Conservation (phyloP, 2,329 filamentous ascomycete genomes). For the Endothia cerciana region DNA sequence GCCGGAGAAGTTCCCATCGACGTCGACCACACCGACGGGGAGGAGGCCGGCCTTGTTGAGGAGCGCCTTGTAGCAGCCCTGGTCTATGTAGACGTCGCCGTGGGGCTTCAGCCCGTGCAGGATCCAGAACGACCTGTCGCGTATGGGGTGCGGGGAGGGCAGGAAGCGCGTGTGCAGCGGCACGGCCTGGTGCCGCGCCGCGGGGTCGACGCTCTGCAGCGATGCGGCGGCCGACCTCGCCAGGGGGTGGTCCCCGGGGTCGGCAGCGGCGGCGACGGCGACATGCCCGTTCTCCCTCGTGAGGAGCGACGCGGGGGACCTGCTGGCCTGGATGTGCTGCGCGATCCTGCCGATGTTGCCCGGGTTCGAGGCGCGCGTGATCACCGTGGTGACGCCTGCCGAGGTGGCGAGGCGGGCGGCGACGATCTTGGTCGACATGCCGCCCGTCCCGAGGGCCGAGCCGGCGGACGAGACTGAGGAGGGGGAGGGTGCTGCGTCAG, state of each 20-base stretch:
- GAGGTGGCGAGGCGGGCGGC: conserved; percentile 91
- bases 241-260: conserved; percentile 41
- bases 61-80: conserved; percentile 82
- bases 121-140: conserved; percentile 96
- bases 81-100: conserved; percentile 89
- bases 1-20: conserved; percentile 86
- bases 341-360: conserved; percentile 91
- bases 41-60: conserved; percentile 83
- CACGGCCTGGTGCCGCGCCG: conserved; percentile 43
- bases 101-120: conserved; percentile 89
- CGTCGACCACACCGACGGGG: conserved; percentile 86
- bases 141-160: conserved; percentile 80
- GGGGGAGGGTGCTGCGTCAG: conserved; percentile 10
- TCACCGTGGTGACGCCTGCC: conserved; percentile 93
- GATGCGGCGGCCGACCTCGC: conserved; percentile 50
- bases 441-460: conserved; percentile 87
- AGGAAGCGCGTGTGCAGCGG: conserved; percentile 93
- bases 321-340: conserved; percentile 71
- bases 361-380: conserved; percentile 90
- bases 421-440: conserved; percentile 97
- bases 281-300: conserved; percentile 34
- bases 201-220: conserved; percentile 40
- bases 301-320: conserved; percentile 41
- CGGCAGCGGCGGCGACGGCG: conserved; percentile 34
- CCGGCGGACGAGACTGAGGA: conserved; percentile 81